A percentile compares a stretch with the other conserved stretches of the same genome.
Conservation (phyloP, 768 basidiomycete genomes). For the Amanita molliuscula region DNA sequence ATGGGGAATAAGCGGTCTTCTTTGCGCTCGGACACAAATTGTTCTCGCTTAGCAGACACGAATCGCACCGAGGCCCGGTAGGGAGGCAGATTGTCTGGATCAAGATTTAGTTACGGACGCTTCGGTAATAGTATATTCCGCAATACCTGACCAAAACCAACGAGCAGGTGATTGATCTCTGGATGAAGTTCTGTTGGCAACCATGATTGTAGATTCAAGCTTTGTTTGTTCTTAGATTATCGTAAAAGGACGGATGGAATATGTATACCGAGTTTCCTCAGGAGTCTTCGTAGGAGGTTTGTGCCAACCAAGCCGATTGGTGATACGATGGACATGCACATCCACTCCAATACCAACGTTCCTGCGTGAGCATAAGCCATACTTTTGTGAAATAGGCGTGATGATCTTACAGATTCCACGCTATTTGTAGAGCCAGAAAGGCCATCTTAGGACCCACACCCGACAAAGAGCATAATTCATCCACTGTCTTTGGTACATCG, state of each 20-base stretch:
- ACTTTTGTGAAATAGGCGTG: neutral
- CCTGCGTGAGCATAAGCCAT: conserved; percentile 23
- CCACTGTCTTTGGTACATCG: conserved; percentile 84
- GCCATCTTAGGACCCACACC: conserved; percentile 99
- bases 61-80: conserved; percentile 51
- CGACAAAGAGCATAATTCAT: conserved; percentile 76
- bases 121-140: neutral
- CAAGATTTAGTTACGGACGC: neutral
- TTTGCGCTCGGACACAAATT: conserved; percentile 61
- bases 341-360: conserved; percentile 93
- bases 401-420: conserved; percentile 65
- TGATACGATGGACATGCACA: conserved; percentile 92
- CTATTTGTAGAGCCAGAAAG: conserved; percentile 72
- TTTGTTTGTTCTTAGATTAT: conserved; percentile 20
- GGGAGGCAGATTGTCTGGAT: conserved; percentile 57
- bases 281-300: conserved; percentile 72
- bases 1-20: conserved; percentile 17
- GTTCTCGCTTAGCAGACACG: conserved; percentile 44
- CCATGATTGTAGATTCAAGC: conserved; percentile 78
- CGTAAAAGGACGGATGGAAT: neutral
- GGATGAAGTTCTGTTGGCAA: conserved; percentile 61
- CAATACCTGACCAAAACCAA: conserved; percentile 75
- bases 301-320: conserved; percentile 92
- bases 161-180: conserved; percentile 73
- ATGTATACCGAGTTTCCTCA: conserved; percentile 70